These are phyloP conservation scores for Pyrenophora graminea DNA, from an alignment of 2,329 filamentous ascomycete species.

Conservation along the genomic window DNA sequence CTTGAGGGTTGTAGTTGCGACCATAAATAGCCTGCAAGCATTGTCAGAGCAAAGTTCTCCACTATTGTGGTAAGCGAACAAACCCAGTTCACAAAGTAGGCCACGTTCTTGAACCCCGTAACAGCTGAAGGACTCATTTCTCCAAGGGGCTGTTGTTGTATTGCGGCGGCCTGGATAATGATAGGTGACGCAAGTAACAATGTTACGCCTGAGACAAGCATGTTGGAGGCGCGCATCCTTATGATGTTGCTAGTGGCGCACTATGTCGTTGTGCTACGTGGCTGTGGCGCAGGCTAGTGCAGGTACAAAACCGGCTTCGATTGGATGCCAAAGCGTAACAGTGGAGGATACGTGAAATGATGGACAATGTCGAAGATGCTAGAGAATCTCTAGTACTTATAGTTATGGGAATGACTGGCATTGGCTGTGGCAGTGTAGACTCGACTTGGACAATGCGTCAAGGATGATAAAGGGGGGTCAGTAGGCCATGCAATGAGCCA, in stretches of 20 bases:
- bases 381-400: conserved; percentile 3
- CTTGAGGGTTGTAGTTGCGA: conserved; percentile 43
- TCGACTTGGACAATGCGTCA: neutral
- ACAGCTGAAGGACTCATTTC: conserved; percentile 21
- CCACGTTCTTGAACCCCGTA: conserved; percentile 43
- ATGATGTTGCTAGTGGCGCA: conserved; percentile 28
- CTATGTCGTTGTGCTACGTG: conserved; percentile 20
- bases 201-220: conserved; percentile 29
- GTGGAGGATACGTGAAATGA: neutral
- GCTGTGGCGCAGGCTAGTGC: conserved; percentile 25
- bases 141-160: conserved; percentile 22
- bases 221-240: conserved; percentile 27
- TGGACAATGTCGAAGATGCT: neutral
- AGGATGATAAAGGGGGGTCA: conserved; percentile 9
- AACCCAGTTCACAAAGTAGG: conserved; percentile 48
- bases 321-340: conserved; percentile 8
- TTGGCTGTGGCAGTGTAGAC: neutral
- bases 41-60: conserved; percentile 5
- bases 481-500: conserved; percentile 14
- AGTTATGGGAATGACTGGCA: neutral
- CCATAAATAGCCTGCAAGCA: conserved; percentile 43
- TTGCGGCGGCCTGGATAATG: conserved; percentile 24
- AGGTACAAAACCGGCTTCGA: conserved; percentile 21
- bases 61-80: conserved; percentile 6
- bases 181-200: conserved; percentile 26